A percentile compares a stretch with the other conserved stretches of the same genome.
phyloP scores from a whole-genome alignment of 164 flowering plant genomes.

The Stephania cephalantha region DNA sequence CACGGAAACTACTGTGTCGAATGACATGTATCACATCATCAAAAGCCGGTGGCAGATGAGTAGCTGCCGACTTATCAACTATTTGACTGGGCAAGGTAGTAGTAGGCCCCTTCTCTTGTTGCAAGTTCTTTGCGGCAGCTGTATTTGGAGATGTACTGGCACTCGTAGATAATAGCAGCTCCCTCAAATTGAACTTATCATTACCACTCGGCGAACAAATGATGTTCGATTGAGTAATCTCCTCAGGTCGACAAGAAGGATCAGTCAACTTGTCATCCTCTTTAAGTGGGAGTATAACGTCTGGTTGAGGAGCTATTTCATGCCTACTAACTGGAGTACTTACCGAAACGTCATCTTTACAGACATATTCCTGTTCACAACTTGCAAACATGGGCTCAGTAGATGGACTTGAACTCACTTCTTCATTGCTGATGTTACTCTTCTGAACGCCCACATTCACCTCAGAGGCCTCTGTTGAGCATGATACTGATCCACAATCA shows the following conservation, averaged over 20 bases:
- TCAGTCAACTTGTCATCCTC: constrained; percentile 60
- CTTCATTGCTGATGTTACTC: constrained; percentile 20
- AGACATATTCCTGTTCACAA: constrained; percentile 26
- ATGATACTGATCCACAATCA: constrained; percentile 18
- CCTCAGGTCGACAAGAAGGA: constrained; percentile 18
- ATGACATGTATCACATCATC: constrained; percentile 89
- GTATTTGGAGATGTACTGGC: constrained; percentile 31
- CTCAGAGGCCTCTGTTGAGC: constrained; percentile 27
- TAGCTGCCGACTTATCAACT: constrained; percentile 31
- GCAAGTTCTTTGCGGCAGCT: constrained; percentile 28
- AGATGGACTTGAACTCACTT: constrained; percentile 22
- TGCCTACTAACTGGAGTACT: constrained; percentile 25
- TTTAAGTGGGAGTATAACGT: constrained; percentile 21
- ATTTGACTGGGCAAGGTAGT: constrained; percentile 19
- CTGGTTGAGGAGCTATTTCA: constrained; percentile 19
- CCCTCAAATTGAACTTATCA: constrained; percentile 68
- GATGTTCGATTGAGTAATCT: constrained; percentile 17
- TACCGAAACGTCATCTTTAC: constrained; percentile 26
- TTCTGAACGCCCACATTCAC: constrained; percentile 23
- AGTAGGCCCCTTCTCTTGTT: constrained; percentile 29
- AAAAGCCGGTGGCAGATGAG: constrained; percentile 49
- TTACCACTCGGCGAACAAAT: constrained; percentile 37
- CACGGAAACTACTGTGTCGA: constrained; percentile 77
- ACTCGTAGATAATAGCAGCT: constrained; percentile 41
- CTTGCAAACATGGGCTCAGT: constrained; percentile 20